Percentiles rank a stretch among this genome's conserved stretches.
Conservation (phyloP, 1,139 yeast species). For the Suhomyces bokatorum region DNA sequence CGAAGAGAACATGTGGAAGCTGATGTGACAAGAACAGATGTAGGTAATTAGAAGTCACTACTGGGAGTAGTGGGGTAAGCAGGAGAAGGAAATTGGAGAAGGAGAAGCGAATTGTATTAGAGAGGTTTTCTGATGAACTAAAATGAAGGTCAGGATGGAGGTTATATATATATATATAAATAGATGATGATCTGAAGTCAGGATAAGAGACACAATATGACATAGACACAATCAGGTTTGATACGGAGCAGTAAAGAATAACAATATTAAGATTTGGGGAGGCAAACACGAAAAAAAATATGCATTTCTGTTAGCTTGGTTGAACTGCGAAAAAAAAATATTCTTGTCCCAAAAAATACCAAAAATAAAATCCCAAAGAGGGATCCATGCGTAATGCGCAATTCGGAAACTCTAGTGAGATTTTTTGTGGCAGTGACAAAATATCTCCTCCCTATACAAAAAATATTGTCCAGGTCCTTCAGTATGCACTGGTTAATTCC, state of each 20-base stretch:
- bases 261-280: slow-evolving; percentile 9
- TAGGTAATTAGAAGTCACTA: slow-evolving; percentile 1
- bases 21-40: neutral
- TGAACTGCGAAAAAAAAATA: slow-evolving; percentile 2
- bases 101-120: neutral
- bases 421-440: neutral
- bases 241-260: slow-evolving; percentile 8
- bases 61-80: neutral
- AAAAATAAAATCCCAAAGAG: neutral
- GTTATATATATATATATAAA: slow-evolving; percentile 4
- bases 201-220: slow-evolving; percentile 9
- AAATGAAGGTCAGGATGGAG: neutral
- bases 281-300: slow-evolving; percentile 5
- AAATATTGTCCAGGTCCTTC: neutral
- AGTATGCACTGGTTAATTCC: neutral
- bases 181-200: slow-evolving; percentile 5
- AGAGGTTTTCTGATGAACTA: neutral
- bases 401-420: neutral
- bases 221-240: slow-evolving; percentile 8
- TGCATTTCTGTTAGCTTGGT: slow-evolving; percentile 1
- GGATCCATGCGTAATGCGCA: neutral
- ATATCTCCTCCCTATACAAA: neutral
- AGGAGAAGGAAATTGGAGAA: neutral
- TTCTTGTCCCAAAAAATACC: neutral
- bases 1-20: slow-evolving; percentile 12